phyloP scores from a whole-genome alignment of 2,329 filamentous ascomycete genomes.

The Metarhizium humberi region DNA sequence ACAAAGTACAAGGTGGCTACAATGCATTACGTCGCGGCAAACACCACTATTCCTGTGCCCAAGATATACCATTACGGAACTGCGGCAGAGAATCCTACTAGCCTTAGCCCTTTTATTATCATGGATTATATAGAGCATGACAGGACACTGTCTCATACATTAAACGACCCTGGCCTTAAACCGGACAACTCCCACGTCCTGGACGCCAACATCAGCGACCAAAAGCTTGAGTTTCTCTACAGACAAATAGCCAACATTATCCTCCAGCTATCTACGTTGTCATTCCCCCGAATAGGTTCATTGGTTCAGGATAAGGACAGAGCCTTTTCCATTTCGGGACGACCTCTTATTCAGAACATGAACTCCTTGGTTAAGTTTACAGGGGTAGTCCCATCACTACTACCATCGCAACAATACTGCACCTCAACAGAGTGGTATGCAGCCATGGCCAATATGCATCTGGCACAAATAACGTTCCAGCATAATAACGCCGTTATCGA shows the following conservation, averaged over 20 bases:
- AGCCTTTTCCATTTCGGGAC: conserved; percentile 17
- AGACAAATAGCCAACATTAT: conserved; percentile 30
- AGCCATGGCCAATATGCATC: conserved; percentile 24
- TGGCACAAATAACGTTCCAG: conserved; percentile 26
- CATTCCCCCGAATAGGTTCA: conserved; percentile 28
- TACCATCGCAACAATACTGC: conserved; percentile 11
- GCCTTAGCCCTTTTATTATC: conserved; percentile 26
- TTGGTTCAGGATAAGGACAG: conserved; percentile 17
- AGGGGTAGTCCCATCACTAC: conserved; percentile 7
- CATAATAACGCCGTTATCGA: conserved; percentile 25
- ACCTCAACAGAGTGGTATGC: conserved; percentile 21
- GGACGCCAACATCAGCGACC: conserved; percentile 22
- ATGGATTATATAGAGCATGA: conserved; percentile 25
- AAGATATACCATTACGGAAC: conserved; percentile 16
- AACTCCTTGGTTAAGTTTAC: conserved; percentile 21
- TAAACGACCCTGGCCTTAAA: conserved; percentile 12
- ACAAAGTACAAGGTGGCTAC: conserved; percentile 22
- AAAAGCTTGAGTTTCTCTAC: conserved; percentile 25
- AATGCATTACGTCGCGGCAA: conserved; percentile 21
- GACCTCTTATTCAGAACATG: conserved; percentile 30
- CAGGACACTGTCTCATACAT: conserved; percentile 15
- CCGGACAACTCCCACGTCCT: conserved; percentile 18
- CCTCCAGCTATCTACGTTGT: conserved; percentile 26
- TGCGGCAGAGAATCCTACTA: conserved; percentile 20
- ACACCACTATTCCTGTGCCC: conserved; percentile 23